These are phyloP conservation scores for Sclerotinia borealis DNA, from an alignment of 2,329 filamentous ascomycete genomes.

Conservation along the genomic window DNA sequence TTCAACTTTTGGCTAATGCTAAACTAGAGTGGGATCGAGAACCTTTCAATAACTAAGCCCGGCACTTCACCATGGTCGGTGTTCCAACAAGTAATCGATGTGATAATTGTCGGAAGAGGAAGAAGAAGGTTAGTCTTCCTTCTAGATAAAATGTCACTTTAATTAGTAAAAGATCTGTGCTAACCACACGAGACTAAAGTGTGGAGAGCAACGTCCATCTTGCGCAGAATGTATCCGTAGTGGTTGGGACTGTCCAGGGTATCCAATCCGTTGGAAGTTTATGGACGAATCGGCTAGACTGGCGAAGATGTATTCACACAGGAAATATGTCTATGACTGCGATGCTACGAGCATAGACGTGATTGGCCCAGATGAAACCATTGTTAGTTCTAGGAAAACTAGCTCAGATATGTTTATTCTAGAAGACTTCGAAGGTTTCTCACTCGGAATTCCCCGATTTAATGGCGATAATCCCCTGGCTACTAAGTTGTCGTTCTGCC, in stretches of 20 bases:
- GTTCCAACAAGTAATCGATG: slow-evolving; percentile 16
- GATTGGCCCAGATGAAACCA: neutral
- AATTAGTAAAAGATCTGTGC: neutral
- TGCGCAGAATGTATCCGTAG: slow-evolving; percentile 18
- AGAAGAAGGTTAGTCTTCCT: slow-evolving; percentile 17
- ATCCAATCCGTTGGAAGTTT: slow-evolving; percentile 16
- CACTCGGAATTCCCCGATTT: slow-evolving; percentile 6
- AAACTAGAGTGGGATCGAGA: neutral
- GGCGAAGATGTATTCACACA: slow-evolving; percentile 5
- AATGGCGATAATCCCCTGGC: slow-evolving; percentile 9
- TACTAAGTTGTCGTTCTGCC: slow-evolving; percentile 11
- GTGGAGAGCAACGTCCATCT: slow-evolving; percentile 18
- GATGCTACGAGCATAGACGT: neutral
- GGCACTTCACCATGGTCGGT: slow-evolving; percentile 13
- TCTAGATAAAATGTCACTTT: neutral
- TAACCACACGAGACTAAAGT: slow-evolving; percentile 8
- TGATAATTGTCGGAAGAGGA: slow-evolving; percentile 19
- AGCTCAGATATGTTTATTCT: neutral
- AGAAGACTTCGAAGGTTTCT: neutral
- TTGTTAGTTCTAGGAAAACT: neutral
- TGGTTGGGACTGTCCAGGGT: slow-evolving; percentile 18
- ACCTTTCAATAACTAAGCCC: too few relatives aligned
- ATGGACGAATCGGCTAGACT: slow-evolving; percentile 17
- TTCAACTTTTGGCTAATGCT: neutral
- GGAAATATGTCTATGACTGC: slow-evolving; percentile 12